Percentiles rank a stretch among this genome's conserved stretches.
Evolutionary conservation across 306 rosid genomes (phyloP).

Genomic region (Lablab purpureus): DNA sequence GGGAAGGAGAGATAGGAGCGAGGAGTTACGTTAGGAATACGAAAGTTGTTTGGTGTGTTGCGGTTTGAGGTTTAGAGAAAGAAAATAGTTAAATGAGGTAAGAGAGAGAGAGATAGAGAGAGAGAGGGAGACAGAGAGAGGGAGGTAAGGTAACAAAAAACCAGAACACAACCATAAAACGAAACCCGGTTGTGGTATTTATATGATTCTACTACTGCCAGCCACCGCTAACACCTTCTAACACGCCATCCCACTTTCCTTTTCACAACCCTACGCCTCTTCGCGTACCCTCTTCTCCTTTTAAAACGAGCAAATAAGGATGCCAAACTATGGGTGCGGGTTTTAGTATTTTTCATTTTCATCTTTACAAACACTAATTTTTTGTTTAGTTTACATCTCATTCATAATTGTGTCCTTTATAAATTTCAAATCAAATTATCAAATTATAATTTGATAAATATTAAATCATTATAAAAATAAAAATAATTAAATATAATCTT

Average conservation of each 20-base stretch:
- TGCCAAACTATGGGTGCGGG: too few relatives aligned
- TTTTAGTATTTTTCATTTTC: too few relatives aligned
- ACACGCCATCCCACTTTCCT: constrained; percentile 9
- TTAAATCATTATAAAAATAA: too few relatives aligned
- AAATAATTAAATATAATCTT: too few relatives aligned
- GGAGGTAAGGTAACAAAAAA: not conserved
- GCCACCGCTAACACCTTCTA: not conserved
- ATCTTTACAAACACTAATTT: too few relatives aligned
- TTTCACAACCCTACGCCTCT: not conserved
- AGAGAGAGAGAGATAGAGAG: not conserved
- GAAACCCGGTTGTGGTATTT: constrained; percentile 1
- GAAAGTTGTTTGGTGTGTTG: not conserved
- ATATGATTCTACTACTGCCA: constrained; percentile 39
- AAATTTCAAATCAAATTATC: too few relatives aligned
- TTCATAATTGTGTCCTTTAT: too few relatives aligned
- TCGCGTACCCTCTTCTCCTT: too few relatives aligned
- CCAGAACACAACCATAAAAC: not conserved
- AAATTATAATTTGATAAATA: too few relatives aligned
- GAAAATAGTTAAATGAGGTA: not conserved
- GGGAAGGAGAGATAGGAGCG: not conserved
- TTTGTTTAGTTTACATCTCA: too few relatives aligned
- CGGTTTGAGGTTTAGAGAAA: not conserved
- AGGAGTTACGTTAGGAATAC: not conserved
- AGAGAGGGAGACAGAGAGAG: too few relatives aligned
- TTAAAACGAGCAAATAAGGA: too few relatives aligned